Base-by-base conservation (phyloP, 2,329 filamentous ascomycete genomes). In the Biscogniauxia marginata region DNA sequence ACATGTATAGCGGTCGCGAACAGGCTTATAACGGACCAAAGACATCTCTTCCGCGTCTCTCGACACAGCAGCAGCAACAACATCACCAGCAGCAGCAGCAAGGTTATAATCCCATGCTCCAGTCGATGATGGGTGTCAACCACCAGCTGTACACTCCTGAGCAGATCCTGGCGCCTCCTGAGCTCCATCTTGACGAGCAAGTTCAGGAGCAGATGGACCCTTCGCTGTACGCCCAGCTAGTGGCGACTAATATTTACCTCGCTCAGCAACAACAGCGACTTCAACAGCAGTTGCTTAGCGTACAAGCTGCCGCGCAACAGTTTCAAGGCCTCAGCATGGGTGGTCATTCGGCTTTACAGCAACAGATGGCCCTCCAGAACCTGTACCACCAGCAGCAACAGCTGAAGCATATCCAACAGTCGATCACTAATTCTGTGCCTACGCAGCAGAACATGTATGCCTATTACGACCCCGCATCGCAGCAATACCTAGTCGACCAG, bases 241-340 rank as follows among this genome's bases (percentile, higher is more conserved):
- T 97, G 69, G 89, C 91, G 55, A 96, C 92, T 67, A 96, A 97
- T 73, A 78, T 95, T 71, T 96, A 96, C 70, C 83, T 99, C 50
- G 91, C 92, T 44, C 91, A 96, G 70, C 93, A 96, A 75, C 93
- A 98, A 76, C 92, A 96, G 77, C 89, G 90, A 62, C 85, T 98
- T 52, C 93, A 98, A 76, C 93, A 97, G 76, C 92, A 98, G 76
- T 83, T 98, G 63, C 84, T 91, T 65, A 90, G 79, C 63, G 86
- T 97, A 21, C 95, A 93, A 68, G 86, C 87, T 52, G 89, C 90
- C 39, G 89, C 91, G 58, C 89, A 92, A 74, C 89, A 93, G 73
- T 89, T 93, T 68, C 89, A 92, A 72, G 85, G 84, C 63, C 78
- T 96, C 75, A 91, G 82, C 72, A 71, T 96, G 57, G 87, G 81